Evolutionary conservation across 2,329 filamentous ascomycete genomes (phyloP).

Genomic region (Colletotrichum australisinense): DNA sequence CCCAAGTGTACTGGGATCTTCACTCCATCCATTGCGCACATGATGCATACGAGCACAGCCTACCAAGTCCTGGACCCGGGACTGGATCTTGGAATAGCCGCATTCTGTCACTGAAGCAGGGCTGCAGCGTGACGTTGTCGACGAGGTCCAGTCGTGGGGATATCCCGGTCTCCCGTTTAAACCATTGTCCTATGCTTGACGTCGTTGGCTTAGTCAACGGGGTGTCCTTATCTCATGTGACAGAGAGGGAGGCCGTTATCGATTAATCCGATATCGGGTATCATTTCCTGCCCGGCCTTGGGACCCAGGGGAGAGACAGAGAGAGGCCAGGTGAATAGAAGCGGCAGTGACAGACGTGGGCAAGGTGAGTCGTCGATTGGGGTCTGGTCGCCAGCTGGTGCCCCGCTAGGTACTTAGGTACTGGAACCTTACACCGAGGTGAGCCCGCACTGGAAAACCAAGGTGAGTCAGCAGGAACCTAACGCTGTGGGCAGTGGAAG

Average conservation of each 20-base stretch:
- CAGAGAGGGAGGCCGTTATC: neutral
- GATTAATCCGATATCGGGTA: neutral
- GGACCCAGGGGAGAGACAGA: no score
- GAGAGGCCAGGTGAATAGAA: no score
- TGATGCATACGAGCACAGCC: constrained; percentile 1
- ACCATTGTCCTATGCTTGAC: neutral
- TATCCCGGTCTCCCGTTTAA: neutral
- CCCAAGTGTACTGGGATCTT: constrained; percentile 21
- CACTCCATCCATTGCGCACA: constrained; percentile 20
- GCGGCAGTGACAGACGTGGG: neutral
- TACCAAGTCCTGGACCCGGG: neutral
- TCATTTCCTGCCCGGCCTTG: neutral
- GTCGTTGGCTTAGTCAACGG: constrained; percentile 22
- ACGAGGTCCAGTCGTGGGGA: constrained; percentile 1
- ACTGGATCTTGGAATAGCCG: constrained; percentile 2
- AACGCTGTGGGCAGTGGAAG: neutral
- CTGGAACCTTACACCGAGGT: constrained; percentile 5
- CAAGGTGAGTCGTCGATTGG: neutral
- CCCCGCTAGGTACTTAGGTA: no score
- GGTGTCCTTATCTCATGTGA: neutral
- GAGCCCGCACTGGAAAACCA: neutral
- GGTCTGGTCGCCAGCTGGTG: neutral
- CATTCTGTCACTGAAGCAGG: constrained; percentile 11
- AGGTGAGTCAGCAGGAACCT: constrained; percentile 11
- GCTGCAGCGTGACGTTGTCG: constrained; percentile 34